Percentiles rank a stretch among this genome's conserved stretches.
Conservation (phyloP, 495 filamentous ascomycete species). For the Penicillium ochrochloron region DNA sequence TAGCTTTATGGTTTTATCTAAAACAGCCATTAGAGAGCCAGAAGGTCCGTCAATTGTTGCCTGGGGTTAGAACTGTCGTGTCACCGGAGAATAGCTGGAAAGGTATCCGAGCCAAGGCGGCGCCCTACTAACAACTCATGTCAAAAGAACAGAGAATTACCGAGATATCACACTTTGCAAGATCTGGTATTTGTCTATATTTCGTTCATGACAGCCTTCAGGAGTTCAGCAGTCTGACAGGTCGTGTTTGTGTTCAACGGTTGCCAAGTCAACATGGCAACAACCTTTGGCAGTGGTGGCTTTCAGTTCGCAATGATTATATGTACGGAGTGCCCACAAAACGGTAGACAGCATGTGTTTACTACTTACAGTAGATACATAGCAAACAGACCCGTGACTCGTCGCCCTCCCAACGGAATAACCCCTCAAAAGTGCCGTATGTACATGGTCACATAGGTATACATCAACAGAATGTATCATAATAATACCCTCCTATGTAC, state of each 20-base stretch:
- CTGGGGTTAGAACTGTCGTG: background rate
- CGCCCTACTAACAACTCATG: background rate
- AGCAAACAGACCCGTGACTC: background rate
- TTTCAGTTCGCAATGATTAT: background rate
- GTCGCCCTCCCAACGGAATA: conserved; percentile 1
- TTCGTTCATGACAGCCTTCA: background rate
- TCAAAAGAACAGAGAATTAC: background rate
- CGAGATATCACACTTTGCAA: background rate
- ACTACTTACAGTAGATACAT: background rate
- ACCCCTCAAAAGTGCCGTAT: background rate
- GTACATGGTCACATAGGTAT: background rate
- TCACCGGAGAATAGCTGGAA: background rate
- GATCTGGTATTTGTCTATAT: background rate
- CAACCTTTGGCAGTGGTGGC: background rate
- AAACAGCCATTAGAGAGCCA: background rate
- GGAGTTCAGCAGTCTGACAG: conserved; percentile 13
- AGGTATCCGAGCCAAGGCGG: background rate
- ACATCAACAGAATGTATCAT: background rate
- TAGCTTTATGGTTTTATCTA: background rate
- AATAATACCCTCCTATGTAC: background rate
- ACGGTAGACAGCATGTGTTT: background rate
- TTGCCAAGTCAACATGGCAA: conserved; percentile 28
- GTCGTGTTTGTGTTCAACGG: conserved; percentile 14
- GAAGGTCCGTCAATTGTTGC: background rate
- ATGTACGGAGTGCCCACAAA: background rate